Base-by-base conservation (phyloP, 1,139 yeast genomes). In the Diutina sp. region DNA sequence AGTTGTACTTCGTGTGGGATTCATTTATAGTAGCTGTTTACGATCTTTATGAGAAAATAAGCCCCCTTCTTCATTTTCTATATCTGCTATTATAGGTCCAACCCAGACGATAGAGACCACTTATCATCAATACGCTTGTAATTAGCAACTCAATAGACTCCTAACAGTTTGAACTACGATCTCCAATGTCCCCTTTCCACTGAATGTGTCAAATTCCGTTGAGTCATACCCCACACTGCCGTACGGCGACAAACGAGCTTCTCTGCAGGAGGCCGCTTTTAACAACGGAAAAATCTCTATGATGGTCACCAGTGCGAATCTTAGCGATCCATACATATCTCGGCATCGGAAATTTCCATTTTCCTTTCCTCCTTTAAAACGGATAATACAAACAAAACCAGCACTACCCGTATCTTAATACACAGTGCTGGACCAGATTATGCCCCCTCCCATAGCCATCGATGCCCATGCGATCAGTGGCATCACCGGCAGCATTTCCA, bases 401-500 rank as follows among this genome's bases (percentile, higher is more conserved):
- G 6, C 35, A 9, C 35, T 11, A 35, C 41, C 41, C 41, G n/a
- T 35, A 11, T 8, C 35, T 5, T 8, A 11, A 46, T 46, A 29
- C 30, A 46, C 28, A 9, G n/a, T 11, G 6, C 50, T 8, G n/a
- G 11, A 7, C 6, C 16, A 5, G 9, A 14, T 11, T 25, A 50
- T 50, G 53, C 53, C 53, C 6, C 85, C 86, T 38, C 88, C 90
- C 12, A 80, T 85, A 41, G 76, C 79, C 46, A 72, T 87, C 58
- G 88, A 85, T 63, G 84, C 90, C n/a, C 83, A 83, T 62, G 88
- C 89, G 11, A 82, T 90, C 47, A 86, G 95, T 66, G 96, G 96
- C 5, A 87, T 90, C 59, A 82, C 93, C 28, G 97, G 97, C 64
- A 87, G 96, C 29, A 89, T 93, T 54, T 91, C 98, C 18, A 80